Evolutionary conservation across 1,139 yeast genomes (phyloP), one percentile per base, ranked within the genome.

Genomic region (Cylindricascospora bacillispora): DNA sequence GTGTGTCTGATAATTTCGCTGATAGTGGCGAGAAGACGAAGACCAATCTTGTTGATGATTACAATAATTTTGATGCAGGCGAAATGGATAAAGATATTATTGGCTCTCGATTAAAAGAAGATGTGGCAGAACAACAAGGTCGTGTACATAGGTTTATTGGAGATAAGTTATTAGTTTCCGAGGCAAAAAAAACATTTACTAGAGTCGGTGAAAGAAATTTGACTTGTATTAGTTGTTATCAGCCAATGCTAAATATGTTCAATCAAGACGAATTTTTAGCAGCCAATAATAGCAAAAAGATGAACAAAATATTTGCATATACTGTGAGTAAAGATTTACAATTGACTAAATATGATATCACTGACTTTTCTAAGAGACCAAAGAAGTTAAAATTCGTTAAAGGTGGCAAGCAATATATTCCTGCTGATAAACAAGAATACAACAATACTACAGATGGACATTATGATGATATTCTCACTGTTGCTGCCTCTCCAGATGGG

Each of bases 61-160:
- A 63, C 15, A 63, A 60, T 33, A 85, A 78, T 25, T 83, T 83
- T 45, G 93, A 83, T 60, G 95, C 97, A n/a, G 73, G 75, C 43
- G 95, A 86, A 45, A 60, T 89, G 45, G 98, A 89, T 54, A 70
- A 78, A 35, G 97, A 89, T 44, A 78, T 80, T 41, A 67, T 89
- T 33, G 70, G 86, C 4, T 65, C 80, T 27, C 67, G 98, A 47
- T 65, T 89, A 43, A 82, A 75, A 49, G 72, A 73, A 38, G 98
- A 89, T 49, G 94, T 82, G 27, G 94, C 94, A 1, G 95, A 83
- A 52, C 73, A 72, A 35, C 78, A 78, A 48, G 97, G 97, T 22
- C 71, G 72, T 42, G 70, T 85, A 13, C 86, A 78, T 54, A 73
- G 82, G 48, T 73, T 70, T 44, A 56, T 73, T 38, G 81, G 73